Evolutionary conservation across 768 basidiomycete genomes (phyloP).

Genomic region (Calocybe cyanea): DNA sequence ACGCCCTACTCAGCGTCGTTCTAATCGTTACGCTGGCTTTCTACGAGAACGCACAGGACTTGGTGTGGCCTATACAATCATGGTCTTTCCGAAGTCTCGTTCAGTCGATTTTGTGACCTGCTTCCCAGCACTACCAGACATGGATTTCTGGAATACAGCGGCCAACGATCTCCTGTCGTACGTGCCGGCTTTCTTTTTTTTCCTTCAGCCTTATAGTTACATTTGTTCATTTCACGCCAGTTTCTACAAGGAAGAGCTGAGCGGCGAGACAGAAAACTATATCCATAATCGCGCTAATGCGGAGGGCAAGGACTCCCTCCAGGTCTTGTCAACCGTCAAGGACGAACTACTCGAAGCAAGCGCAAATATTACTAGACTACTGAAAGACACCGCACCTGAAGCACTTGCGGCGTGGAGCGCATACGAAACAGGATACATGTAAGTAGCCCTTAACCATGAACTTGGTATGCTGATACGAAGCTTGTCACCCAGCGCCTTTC

Average conservation of each 20-base stretch:
- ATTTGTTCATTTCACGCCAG: constrained; percentile 1
- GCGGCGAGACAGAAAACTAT: constrained; percentile 14
- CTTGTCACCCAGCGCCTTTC: constrained; percentile 5
- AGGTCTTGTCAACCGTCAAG: constrained; percentile 11
- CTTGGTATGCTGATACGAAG: neutral
- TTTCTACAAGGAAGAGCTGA: constrained; percentile 19
- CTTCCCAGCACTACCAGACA: constrained; percentile 19
- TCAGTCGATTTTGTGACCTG: constrained; percentile 12
- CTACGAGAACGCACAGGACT: constrained; percentile 18
- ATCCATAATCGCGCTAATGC: constrained; percentile 10
- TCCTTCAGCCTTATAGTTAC: no score
- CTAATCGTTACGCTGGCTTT: constrained; percentile 17
- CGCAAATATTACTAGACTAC: constrained; percentile 1
- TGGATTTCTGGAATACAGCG: constrained; percentile 12
- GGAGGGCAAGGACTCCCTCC: constrained; percentile 4
- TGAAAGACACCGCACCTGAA: neutral
- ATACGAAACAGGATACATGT: constrained; percentile 12
- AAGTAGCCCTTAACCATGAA: neutral
- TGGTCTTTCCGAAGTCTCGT: constrained; percentile 15
- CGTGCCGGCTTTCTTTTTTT: no score
- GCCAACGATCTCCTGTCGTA: constrained; percentile 13
- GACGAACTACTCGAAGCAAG: constrained; percentile 10
- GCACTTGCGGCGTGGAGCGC: constrained; percentile 11
- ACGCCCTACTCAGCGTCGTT: constrained; percentile 2
- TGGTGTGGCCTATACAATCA: constrained; percentile 8